Evolutionary conservation across 1,139 yeast species (phyloP), one percentile per base, ranked within the genome.

Genomic region (Yamadazyma membranifaciens): DNA sequence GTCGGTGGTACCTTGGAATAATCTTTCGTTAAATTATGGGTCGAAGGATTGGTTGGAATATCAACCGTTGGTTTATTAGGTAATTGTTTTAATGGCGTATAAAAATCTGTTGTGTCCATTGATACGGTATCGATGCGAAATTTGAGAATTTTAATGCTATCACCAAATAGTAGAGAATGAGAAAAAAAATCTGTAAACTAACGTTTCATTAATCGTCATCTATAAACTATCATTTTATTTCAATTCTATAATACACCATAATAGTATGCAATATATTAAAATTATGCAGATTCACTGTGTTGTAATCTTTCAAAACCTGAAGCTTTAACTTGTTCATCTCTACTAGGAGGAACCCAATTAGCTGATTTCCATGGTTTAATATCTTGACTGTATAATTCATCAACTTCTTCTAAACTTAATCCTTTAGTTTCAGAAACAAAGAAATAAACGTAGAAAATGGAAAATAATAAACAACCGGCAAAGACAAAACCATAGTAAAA

Each of bases 401-500:
- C 78, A 37, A 71, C 66, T 40, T 69, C 73, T 51, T 72, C 78
- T 44, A 70, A 57, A n/a, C 75, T 70, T 26, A 72, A 65, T 37
- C 71, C 73, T 51, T 69, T 70, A 13, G 78, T 70, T 54, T 73
- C 78, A 25, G 74, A 74, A 43, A 69, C 69, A 28, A 72, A 59
- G 50, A 70, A 67, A 53, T 58, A 67, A 22, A 67, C 53, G 44
- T 46, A 54, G 63, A 81, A 79, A 65, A 81, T 58, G 22, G 86
- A 81, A 49, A 78, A 62, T 35, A 80, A 56, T 56, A 75, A 67
- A 64, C 87, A 83, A 17, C 87, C 91, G 53, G 80, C 73, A 67
- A 85, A 85, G 39, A 83, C 88, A 55, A 78, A 84, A 53, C 92
- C 91, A 60, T 81, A 83, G 70, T 79, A 60, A 49, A 61, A 61